Percentiles rank a stretch among this genome's conserved stretches.
phyloP scores from a whole-genome alignment of 73 alveolate species.

The Paramecium bursaria region DNA sequence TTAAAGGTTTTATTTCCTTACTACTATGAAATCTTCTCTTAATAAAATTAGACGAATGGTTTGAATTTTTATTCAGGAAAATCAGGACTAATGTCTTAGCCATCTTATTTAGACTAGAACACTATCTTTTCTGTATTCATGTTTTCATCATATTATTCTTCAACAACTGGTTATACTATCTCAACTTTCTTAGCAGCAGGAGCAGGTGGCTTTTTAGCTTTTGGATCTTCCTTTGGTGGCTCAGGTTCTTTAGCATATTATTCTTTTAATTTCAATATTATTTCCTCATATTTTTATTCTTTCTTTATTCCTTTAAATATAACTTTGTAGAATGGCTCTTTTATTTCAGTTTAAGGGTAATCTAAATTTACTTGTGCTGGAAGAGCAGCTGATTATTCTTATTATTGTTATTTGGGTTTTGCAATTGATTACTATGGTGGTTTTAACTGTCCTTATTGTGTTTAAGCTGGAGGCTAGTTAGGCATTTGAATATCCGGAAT shows the following conservation, averaged over 20 bases:
- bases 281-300: conserved; percentile 45
- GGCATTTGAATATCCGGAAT: conserved; percentile 61
- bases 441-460: background rate
- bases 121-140: too few species aligned
- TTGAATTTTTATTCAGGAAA: conserved; percentile 33
- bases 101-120: background rate
- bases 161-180: conserved; percentile 50
- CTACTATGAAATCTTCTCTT: conserved; percentile 17
- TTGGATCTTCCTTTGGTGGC: conserved; percentile 29
- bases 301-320: conserved; percentile 60
- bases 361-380: conserved; percentile 13
- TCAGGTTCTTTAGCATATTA: conserved; percentile 47
- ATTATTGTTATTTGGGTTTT: background rate
- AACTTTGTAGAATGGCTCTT: conserved; percentile 26
- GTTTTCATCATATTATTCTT: conserved; percentile 43
- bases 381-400: background rate
- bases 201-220: conserved; percentile 59
- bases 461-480: background rate
- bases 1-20: conserved; percentile 59
- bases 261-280: conserved; percentile 63
- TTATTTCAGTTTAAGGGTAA: conserved; percentile 35
- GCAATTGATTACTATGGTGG: background rate
- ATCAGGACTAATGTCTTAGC: conserved; percentile 12
- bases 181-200: conserved; percentile 28
- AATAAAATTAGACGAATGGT: conserved; percentile 45